These are phyloP conservation scores for Colletotrichum sp. DNA, from an alignment of 2,329 filamentous ascomycete genomes.

Conservation along the genomic window DNA sequence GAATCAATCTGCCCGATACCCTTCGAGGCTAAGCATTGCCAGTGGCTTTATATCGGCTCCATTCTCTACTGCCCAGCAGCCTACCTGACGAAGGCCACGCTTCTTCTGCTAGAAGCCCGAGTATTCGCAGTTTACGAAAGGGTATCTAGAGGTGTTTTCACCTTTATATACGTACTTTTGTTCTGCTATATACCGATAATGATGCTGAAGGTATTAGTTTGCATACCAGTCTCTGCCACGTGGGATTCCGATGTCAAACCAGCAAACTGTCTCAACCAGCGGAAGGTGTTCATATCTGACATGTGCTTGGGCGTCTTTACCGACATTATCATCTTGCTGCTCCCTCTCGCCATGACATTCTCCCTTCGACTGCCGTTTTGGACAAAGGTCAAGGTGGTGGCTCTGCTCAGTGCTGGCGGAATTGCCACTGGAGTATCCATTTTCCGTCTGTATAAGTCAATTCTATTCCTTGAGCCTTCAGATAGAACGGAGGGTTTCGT, in stretches of 20 bases:
- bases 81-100: conserved; percentile 32
- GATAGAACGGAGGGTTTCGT: neutral
- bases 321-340: conserved; percentile 35
- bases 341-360: conserved; percentile 35
- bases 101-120: conserved; percentile 33
- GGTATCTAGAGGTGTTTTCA: conserved; percentile 27
- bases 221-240: conserved; percentile 23
- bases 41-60: conserved; percentile 30
- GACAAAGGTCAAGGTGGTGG: conserved; percentile 35
- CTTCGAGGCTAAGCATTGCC: neutral
- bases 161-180: conserved; percentile 28
- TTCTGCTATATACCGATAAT: conserved; percentile 29
- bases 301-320: conserved; percentile 33
- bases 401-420: conserved; percentile 32
- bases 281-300: conserved; percentile 35
- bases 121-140: conserved; percentile 29
- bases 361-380: conserved; percentile 26
- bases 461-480: neutral
- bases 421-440: conserved; percentile 28
- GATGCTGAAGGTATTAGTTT: conserved; percentile 28
- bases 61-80: conserved; percentile 31
- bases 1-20: neutral
- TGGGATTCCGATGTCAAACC: conserved; percentile 25
- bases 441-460: conserved; percentile 24
- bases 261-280: conserved; percentile 26